Base-by-base conservation (phyloP, 1,284 basidiomycete species). In the Butyriboletus appendiculatus region DNA sequence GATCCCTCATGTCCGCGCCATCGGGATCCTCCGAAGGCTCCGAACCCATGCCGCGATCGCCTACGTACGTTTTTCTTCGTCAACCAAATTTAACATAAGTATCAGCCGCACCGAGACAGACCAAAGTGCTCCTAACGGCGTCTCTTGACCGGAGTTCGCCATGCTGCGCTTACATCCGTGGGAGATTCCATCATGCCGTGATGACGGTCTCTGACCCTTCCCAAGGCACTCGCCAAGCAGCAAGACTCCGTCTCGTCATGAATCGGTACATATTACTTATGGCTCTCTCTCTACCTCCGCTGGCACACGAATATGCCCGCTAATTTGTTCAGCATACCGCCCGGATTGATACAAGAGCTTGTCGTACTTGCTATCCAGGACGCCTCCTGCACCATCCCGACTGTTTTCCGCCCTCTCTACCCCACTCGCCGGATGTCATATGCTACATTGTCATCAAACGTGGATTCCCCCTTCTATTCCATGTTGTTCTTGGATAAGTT, bases 401-500 rank as follows among this genome's bases (percentile, higher is more conserved):
- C 57, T 41, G 61, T 68, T 38, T 65, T 73, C 40, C 58, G 55
- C 44, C 64, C 59, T 55, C 63, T 75, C 45, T 60, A 67, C 45
- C 62, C 70, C 48, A 67, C 70, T 24, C 75, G 72, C 62, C 68
- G 55, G 55, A 72, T 42, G 67, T 73, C 40, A 49, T 64, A 47
- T 66, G 55, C 53, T 59, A 64, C 53, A 56, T 74, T 22, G 65
- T 67, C 47, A 22, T 51, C 55, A 12, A 59, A 60, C 2, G 60
- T 70, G 8, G 62, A 67, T 35, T 56, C 60, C 12, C 59, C 72
- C 10, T 63, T 79, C 28, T 76, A 75, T 57, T 70, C 74, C 4
- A 54, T 65, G 53, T 60, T 75, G 14, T 80, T 77, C 56, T 58
- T 66, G 34, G 63, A 70, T 7, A 62, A 62, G 20, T 80, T 81